Conservation (phyloP, 352 stramenopile genomes). For the Plasmopara muralis region DNA sequence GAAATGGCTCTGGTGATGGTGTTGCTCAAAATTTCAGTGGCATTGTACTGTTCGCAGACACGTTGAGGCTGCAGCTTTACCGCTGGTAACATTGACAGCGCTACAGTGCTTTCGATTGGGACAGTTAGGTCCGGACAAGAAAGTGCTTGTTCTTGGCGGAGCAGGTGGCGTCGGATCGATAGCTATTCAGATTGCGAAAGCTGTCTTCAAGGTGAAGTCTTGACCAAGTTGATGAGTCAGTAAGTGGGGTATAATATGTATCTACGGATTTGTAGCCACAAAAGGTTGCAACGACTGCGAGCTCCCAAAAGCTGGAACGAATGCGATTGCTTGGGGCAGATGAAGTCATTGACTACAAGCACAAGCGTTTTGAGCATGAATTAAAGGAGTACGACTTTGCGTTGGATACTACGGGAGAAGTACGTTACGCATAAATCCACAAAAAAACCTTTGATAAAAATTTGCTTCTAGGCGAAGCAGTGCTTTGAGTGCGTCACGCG, state of each 20-base stretch:
- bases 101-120: slow-evolving; percentile 45
- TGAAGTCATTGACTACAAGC: slow-evolving; percentile 63
- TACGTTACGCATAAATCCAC: slow-evolving; percentile 8
- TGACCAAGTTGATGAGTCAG: neutral
- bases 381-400: slow-evolving; percentile 71
- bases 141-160: slow-evolving; percentile 65
- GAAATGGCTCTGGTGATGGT: neutral
- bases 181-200: slow-evolving; percentile 70
- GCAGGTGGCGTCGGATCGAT: slow-evolving; percentile 64
- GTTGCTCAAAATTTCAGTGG: neutral
- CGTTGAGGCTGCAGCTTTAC: slow-evolving; percentile 61
- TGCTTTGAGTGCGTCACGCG: slow-evolving; percentile 62
- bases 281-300: slow-evolving; percentile 68
- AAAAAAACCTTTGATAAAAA: neutral
- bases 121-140: slow-evolving; percentile 51
- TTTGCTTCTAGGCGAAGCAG: slow-evolving; percentile 30
- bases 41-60: slow-evolving; percentile 24
- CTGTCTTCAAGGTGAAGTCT: slow-evolving; percentile 53
- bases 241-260: neutral
- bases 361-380: slow-evolving; percentile 58
- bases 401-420: slow-evolving; percentile 70
- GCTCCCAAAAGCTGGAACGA: slow-evolving; percentile 51
- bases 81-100: slow-evolving; percentile 46
- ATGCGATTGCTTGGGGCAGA: slow-evolving; percentile 63
- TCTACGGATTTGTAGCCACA: slow-evolving; percentile 23